A percentile compares a stretch with the other conserved stretches of the same genome.
Conservation (phyloP, 495 filamentous ascomycete species). For the Darksidea phi region DNA sequence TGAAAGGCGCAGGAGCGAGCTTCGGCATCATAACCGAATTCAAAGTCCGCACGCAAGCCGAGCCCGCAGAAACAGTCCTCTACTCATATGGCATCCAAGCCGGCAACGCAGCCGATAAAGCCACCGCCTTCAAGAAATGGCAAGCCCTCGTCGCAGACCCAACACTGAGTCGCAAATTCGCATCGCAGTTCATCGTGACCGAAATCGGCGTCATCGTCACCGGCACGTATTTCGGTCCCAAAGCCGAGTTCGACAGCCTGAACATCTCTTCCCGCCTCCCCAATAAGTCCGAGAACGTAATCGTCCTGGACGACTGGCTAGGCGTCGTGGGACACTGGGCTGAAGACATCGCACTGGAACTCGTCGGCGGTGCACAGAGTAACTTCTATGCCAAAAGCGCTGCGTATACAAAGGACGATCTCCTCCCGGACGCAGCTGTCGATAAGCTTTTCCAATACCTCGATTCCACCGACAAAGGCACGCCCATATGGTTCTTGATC, state of each 20-base stretch:
- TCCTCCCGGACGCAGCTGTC: constrained; percentile 43
- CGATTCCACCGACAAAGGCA: constrained; percentile 48
- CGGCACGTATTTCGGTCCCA: constrained; percentile 48
- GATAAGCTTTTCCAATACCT: constrained; percentile 48
- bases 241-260: constrained; percentile 45
- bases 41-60: constrained; percentile 47
- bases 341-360: constrained; percentile 44
- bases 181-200: constrained; percentile 43
- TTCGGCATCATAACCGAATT: constrained; percentile 54
- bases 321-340: constrained; percentile 51
- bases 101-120: constrained; percentile 39
- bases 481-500: constrained; percentile 48
- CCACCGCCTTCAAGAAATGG: constrained; percentile 45
- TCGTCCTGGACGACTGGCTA: constrained; percentile 57
- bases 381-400: constrained; percentile 52
- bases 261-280: constrained; percentile 43
- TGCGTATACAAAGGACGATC: constrained; percentile 50
- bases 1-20: constrained; percentile 50
- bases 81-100: constrained; percentile 47
- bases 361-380: constrained; percentile 42
- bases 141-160: constrained; percentile 46
- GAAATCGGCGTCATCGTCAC: constrained; percentile 41
- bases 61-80: constrained; percentile 41
- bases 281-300: constrained; percentile 38
- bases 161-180: constrained; percentile 54